Base-by-base conservation (phyloP, 768 basidiomycete species). In the Gloeophyllum trabeum region DNA sequence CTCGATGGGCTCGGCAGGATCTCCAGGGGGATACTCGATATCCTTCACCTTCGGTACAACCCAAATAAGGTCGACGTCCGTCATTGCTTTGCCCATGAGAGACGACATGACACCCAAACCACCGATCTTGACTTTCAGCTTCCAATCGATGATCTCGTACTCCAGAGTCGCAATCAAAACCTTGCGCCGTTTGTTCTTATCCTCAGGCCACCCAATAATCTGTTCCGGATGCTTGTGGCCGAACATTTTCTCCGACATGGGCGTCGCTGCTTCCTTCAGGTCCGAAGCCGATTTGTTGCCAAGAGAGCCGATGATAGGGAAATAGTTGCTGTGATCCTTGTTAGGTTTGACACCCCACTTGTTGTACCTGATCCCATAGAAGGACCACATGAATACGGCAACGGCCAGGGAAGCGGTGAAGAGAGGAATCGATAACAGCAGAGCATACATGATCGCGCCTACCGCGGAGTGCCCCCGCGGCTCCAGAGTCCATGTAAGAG, bases 1-100 rank as follows among this genome's bases (percentile, higher is more conserved):
- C 58, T 96, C 92, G 51, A 96, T 89, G 2, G 92, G 92, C 43
- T 94, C 90, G 2, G 84, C 82, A 34, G 86, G 87, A 1, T 94
- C 91, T 19, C 91, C 92, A 30, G 78, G 72, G 23, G 92, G 92
- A 54, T 96, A 96, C 39, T 93, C 91, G 10, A 96, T 48, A 53
- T 94, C 92, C 63, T 91, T 91, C 51, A 96, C 92, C 57, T 96
- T 96, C 35, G 92, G 92, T 14, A 93, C 57, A 39, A 96, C 81
- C 92, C 92, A 96, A 43, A 96, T 67, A 35, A 96, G 66, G 58
- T 94, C 92, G 41, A 94, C 92, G 56, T 96, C 92, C 37, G 85
- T 87, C 92, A 96, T 96, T 4, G 92, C 91, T 61, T 94, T 96
- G 48, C 92, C 92, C 92, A 96, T 96, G 25, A 96, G 68, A 61